These are phyloP conservation scores for Fusarium chlamydosporum DNA, from an alignment of 2,329 filamentous ascomycete genomes.

Conservation along the genomic window DNA sequence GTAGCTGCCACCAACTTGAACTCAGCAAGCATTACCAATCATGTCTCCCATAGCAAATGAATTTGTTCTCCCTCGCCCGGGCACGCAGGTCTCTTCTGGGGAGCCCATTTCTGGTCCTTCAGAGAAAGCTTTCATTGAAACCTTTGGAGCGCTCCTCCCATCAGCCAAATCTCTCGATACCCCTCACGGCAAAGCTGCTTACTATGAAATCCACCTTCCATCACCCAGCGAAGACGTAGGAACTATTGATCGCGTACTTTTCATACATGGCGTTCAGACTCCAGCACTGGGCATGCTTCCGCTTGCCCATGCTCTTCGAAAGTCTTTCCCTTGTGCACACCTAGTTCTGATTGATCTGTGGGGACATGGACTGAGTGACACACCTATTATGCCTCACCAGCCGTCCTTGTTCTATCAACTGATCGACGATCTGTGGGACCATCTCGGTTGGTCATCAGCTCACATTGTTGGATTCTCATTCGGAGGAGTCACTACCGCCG, in stretches of 20 bases:
- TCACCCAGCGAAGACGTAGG: accelerated
- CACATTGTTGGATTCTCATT: constrained; percentile 67
- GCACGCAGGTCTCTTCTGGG: accelerated
- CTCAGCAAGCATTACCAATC: not conserved
- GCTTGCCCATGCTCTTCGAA: constrained; percentile 56
- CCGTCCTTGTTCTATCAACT: constrained; percentile 60
- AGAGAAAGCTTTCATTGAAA: constrained; percentile 54
- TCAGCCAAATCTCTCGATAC: constrained; percentile 55
- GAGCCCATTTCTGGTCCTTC: constrained; percentile 54
- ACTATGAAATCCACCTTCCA: constrained; percentile 55
- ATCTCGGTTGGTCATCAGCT: constrained; percentile 58
- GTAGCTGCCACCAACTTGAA: not conserved
- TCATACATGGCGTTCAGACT: constrained; percentile 67
- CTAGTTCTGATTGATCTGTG: constrained; percentile 64
- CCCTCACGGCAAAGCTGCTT: constrained; percentile 56
- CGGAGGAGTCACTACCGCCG: constrained; percentile 58
- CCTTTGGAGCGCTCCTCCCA: constrained; percentile 59
- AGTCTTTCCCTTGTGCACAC: constrained; percentile 55
- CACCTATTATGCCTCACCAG: constrained; percentile 60
- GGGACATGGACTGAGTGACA: constrained; percentile 68
- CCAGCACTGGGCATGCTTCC: constrained; percentile 64
- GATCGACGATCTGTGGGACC: constrained; percentile 57
- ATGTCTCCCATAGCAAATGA: not conserved
- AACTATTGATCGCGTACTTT: constrained; percentile 54
- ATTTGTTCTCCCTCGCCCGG: constrained; percentile 25